These are phyloP conservation scores for Mycena maculata DNA, from an alignment of 768 basidiomycete species.

Conservation along the genomic window DNA sequence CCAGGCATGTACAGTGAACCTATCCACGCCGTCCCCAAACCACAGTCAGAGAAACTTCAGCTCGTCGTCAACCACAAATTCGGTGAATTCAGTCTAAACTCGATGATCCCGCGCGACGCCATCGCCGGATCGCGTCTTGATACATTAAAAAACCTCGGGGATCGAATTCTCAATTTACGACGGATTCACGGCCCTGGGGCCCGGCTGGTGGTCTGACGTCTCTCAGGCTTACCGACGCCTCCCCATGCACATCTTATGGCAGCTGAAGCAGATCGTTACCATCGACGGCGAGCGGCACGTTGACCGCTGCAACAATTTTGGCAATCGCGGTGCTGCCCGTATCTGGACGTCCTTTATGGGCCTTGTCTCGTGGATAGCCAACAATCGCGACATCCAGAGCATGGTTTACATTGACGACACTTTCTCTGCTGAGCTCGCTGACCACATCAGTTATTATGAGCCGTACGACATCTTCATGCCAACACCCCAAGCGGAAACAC, in stretches of 20 bases:
- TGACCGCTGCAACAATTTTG: slow-evolving; percentile 35
- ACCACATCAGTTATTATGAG: slow-evolving; percentile 41
- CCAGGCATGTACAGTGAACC: slow-evolving; percentile 59
- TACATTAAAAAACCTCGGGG: slow-evolving; percentile 47
- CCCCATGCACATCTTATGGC: slow-evolving; percentile 45
- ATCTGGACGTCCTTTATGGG: slow-evolving; percentile 40
- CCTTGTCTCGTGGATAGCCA: slow-evolving; percentile 49
- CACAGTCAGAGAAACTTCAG: slow-evolving; percentile 44
- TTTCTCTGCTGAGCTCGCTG: slow-evolving; percentile 38
- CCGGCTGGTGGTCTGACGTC: slow-evolving; percentile 47
- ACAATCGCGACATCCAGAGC: slow-evolving; percentile 29
- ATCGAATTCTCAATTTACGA: slow-evolving; percentile 30
- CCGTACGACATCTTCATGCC: slow-evolving; percentile 45
- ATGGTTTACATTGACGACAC: slow-evolving; percentile 49
- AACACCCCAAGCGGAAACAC: slow-evolving; percentile 45
- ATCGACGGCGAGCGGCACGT: slow-evolving; percentile 21
- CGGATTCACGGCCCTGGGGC: slow-evolving; percentile 24
- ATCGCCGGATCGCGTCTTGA: slow-evolving; percentile 46
- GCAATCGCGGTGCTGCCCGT: background rate
- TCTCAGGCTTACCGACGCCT: slow-evolving; percentile 42
- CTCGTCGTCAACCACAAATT: slow-evolving; percentile 55
- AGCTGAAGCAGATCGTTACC: slow-evolving; percentile 43
- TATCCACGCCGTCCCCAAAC: slow-evolving; percentile 52
- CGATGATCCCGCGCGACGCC: slow-evolving; percentile 42
- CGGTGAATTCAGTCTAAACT: slow-evolving; percentile 49